Conservation (phyloP, 2,329 filamentous ascomycete species). For the Pyricularia sp. region DNA sequence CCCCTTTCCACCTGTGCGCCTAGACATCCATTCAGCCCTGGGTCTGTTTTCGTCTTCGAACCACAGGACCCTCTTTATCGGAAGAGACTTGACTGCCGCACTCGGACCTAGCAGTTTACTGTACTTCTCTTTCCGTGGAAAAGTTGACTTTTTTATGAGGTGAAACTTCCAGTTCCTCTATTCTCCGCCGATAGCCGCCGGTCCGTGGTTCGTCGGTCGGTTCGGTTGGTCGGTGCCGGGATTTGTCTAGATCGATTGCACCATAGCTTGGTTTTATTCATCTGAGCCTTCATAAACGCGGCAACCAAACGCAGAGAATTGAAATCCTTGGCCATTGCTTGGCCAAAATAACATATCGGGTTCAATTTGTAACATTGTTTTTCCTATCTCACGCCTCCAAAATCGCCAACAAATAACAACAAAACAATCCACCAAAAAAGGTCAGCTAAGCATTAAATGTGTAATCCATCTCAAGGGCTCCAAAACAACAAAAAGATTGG, state of each 20-base stretch:
- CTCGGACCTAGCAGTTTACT: background rate
- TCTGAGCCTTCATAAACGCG: background rate
- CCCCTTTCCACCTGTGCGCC: background rate
- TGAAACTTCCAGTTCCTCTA: background rate
- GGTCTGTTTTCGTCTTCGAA: background rate
- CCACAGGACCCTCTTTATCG: background rate
- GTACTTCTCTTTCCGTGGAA: background rate
- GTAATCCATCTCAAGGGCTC: background rate
- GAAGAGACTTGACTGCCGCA: background rate
- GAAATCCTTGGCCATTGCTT: background rate
- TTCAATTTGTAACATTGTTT: background rate
- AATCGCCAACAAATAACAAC: background rate
- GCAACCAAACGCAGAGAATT: background rate
- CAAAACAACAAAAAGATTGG: background rate
- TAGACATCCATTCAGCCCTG: background rate
- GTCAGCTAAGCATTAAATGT: background rate
- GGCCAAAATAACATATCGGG: background rate
- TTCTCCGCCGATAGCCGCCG: background rate
- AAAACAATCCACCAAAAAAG: background rate
- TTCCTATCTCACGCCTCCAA: background rate
- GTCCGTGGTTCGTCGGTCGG: background rate
- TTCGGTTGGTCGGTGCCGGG: background rate
- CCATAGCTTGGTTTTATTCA: background rate
- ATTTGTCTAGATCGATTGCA: background rate
- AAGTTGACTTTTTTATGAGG: background rate